Evolutionary conservation across 164 flowering plant genomes (phyloP), one percentile per base, ranked within the genome.

Genomic region (Vitis riparia): DNA sequence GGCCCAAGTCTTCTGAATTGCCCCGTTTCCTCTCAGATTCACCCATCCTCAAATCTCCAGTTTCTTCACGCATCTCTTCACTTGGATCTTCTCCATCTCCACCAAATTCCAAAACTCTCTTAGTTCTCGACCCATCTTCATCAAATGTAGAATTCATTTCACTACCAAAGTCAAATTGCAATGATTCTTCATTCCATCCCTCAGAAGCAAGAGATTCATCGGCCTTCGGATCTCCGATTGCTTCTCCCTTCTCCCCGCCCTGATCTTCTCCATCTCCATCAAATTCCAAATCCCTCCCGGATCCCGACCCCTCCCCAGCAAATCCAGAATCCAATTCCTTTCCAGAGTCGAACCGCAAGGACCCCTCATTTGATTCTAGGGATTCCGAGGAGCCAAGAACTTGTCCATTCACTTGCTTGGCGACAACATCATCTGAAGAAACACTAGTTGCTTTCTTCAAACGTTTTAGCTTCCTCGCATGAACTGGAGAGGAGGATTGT

Each of bases 391-490:
- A 58, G 13, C 15, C 56, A 12, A 68, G 63, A 47, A 68, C 68
- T 52, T 67, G 59, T 52, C 37, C 59, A n/a, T 56, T 58, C 1
- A 50, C 17, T 5, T 51, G 51, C 5, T 62, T 10, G 44, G 67
- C 8, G 19, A 50, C 15, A 4, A 62, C 51, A 3, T 61, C 63
- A 19, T 60, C 70, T 5, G 12, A 62, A 1, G 82, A 73, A 62
- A 73, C 71, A 62, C 65, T 48, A 63, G 19, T 23, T 16, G 78
- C 68, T 62, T 81, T 84, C 82, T 85, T 89, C 80, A 89, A 66
- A 19, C 97, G 91, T 69, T 84, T 88, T 10, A 89, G 85, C 80
- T 81, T 81, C 19, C 79, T 75, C 13, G 56, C 71, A 15, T 52
- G 83, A 56, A 71, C 59, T 0, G 84, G 79, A 60, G 90, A 81